Evolutionary conservation across 768 basidiomycete genomes (phyloP).

Genomic region (Neoboletus subvelutipes): DNA sequence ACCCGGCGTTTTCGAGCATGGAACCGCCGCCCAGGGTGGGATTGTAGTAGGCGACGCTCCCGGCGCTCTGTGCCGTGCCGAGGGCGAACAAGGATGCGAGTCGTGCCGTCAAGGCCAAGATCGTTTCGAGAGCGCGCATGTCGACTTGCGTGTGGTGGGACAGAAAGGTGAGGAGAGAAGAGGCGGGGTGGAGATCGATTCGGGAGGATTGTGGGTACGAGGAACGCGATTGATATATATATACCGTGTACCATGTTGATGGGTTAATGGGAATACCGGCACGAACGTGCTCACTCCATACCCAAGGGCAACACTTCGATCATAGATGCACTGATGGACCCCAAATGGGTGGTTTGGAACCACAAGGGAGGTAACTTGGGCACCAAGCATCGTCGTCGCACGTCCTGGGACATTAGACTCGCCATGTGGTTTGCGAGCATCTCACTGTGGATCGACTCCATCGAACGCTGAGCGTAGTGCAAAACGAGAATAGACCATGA

Average conservation of each 20-base stretch:
- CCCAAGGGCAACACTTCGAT: no score
- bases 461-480: not conserved
- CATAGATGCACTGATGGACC: not conserved
- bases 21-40: slow-evolving; percentile 42
- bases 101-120: not conserved
- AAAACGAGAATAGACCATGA: not conserved
- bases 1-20: slow-evolving; percentile 39
- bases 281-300: not conserved
- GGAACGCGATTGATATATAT: not conserved
- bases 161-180: not conserved
- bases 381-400: not conserved
- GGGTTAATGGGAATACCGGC: not conserved
- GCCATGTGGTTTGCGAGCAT: no score
- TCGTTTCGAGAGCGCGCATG: slow-evolving; percentile 7
- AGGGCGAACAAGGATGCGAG: slow-evolving; percentile 5
- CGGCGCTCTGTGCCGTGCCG: not conserved
- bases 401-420: not conserved
- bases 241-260: not conserved
- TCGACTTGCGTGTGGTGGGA: not conserved
- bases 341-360: not conserved
- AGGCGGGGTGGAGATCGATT: not conserved
- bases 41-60: slow-evolving; percentile 32
- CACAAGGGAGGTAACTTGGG: not conserved
- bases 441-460: not conserved
- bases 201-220: not conserved